Base-by-base conservation (phyloP, 768 basidiomycete genomes). In the Suillus variegatus region DNA sequence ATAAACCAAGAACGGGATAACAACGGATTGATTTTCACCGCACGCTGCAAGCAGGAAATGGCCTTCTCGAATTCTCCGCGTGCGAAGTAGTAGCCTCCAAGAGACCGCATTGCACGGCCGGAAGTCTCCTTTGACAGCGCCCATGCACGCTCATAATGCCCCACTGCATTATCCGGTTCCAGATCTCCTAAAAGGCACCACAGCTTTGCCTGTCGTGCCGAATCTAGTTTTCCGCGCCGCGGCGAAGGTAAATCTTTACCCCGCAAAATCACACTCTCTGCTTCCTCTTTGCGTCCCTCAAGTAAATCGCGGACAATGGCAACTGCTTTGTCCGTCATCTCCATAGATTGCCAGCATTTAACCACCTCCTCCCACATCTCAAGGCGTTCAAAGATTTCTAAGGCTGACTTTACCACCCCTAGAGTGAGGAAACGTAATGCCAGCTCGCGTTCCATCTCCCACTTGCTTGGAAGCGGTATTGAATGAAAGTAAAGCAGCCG, bases 321-420 rank as follows among this genome's bases (percentile, higher is more conserved):
- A 65, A 94, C 83, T 6, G 90, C 97, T 73, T 87, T 88, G 62
- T 94, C 93, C 12, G 85, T 85, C 68, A 86, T 81, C 68, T 97
- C 95, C 79, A 96, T 83, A 20, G 88, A 81, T 66, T 89, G 88
- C 82, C 91, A 93, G 77, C 97, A 99, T 67, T 85, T 83, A 51
- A 95, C 94, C 9, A 93, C 95, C 68, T 98, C 94, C 78, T 97
- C 97, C 96, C 96, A 99, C 95, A 98, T 95, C 79, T 99, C 95
- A 66, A 98, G 81, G 43, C 93, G 85, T 78, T 94, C 91, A 73
- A 95, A 99, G 63, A 98, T 96, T 75, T 92, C 96, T 58, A 99
- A 81, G 0, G 97, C 96, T 6, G 93, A 95, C 69, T 89, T 89
- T 65, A 92, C 83, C 64, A 97, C 94, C 18, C 97, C 97, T 58